Evolutionary conservation across 2,329 filamentous ascomycete genomes (phyloP).

Genomic region (Pleoardoris graminearum): DNA sequence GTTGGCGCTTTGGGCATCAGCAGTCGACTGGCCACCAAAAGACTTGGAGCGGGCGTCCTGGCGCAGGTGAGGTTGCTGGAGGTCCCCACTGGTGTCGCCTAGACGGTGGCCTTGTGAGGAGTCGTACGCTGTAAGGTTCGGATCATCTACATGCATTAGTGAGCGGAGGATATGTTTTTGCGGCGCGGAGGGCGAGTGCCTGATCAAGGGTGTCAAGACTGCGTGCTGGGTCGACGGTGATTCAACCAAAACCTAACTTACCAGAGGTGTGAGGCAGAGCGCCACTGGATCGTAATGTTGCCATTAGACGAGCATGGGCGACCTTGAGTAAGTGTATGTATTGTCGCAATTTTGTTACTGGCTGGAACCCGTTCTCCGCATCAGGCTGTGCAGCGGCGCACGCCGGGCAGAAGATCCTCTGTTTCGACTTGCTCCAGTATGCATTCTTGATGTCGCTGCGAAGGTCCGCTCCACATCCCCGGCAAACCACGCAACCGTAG

Average conservation of each 20-base stretch:
- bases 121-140: conserved; percentile 67
- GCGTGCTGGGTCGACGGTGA: conserved; percentile 21
- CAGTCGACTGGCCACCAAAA: conserved; percentile 63
- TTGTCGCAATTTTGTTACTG: conserved; percentile 85
- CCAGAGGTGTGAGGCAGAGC: conserved; percentile 73
- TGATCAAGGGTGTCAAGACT: conserved; percentile 37
- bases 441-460: conserved; percentile 70
- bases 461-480: conserved; percentile 73
- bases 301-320: conserved; percentile 83
- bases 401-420: conserved; percentile 70
- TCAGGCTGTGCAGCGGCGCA: conserved; percentile 66
- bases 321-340: conserved; percentile 93
- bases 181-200: conserved; percentile 33
- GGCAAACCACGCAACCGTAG: conserved; percentile 71
- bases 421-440: conserved; percentile 68
- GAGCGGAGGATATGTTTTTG: conserved; percentile 36
- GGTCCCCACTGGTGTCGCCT: conserved; percentile 51
- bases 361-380: conserved; percentile 65
- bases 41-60: conserved; percentile 75
- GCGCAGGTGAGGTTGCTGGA: conserved; percentile 59
- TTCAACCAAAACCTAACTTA: conserved; percentile 43
- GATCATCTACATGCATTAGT: conserved; percentile 61
- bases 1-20: conserved; percentile 58
- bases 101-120: conserved; percentile 65
- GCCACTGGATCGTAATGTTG: conserved; percentile 82